phyloP scores from a whole-genome alignment of 306 rosid genomes.

The Citrullus mucosospermus region DNA sequence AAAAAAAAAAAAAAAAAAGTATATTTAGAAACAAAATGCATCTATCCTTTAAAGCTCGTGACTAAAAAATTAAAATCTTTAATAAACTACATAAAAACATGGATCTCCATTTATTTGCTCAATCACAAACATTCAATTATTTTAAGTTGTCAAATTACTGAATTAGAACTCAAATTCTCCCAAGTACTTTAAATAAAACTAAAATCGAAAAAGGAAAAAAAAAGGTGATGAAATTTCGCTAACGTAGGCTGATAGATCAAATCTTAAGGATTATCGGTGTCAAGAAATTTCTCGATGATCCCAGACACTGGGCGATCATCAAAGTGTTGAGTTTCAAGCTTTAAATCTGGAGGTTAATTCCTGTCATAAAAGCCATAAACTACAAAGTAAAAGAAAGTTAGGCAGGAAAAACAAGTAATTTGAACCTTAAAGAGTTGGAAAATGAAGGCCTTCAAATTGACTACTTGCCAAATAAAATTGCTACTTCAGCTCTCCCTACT shows the following conservation, averaged over 20 bases:
- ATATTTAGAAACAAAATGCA: too few relatives aligned
- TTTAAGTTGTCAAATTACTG: not conserved
- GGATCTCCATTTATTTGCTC: not conserved
- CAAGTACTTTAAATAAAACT: not conserved
- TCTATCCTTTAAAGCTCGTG: too few relatives aligned
- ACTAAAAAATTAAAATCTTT: too few relatives aligned
- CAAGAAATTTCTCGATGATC: not conserved
- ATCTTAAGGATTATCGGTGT: not conserved
- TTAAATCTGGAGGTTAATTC: not conserved
- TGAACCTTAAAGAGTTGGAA: not conserved
- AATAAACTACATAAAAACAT: not conserved
- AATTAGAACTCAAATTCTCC: not conserved
- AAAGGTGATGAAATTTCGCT: not conserved
- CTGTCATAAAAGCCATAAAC: not conserved
- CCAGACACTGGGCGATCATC: not conserved
- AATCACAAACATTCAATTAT: not conserved
- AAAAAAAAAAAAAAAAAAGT: too few relatives aligned
- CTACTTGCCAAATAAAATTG: conserved; percentile 19
- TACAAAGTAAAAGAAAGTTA: not conserved
- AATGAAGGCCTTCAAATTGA: not conserved
- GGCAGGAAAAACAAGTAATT: not conserved
- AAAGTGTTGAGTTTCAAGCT: not conserved
- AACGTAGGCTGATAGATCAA: not conserved
- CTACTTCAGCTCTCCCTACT: conserved; percentile 25
- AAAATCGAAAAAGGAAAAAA: too few relatives aligned